Evolutionary conservation across 2,329 filamentous ascomycete genomes (phyloP).

Genomic region (Diaporthe sp.): DNA sequence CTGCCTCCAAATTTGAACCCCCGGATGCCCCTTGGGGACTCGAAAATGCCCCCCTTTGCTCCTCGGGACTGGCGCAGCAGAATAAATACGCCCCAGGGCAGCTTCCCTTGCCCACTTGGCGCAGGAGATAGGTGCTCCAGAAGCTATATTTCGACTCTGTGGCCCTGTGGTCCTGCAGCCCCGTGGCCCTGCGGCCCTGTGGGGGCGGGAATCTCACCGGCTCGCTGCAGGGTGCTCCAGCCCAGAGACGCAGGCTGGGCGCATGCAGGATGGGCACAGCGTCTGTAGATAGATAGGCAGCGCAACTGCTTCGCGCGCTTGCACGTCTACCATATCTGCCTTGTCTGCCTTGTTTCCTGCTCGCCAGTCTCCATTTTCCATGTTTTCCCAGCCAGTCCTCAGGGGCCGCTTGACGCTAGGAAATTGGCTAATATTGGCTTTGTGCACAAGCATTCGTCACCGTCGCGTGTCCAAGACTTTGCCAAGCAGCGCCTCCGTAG

Average conservation of each 20-base stretch:
- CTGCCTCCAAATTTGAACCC: constrained; percentile 25
- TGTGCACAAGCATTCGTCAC: constrained; percentile 31
- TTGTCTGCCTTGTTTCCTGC: not conserved
- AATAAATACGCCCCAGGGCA: not conserved
- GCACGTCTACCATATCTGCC: not conserved
- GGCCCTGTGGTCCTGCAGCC: not conserved
- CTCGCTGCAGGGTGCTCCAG: constrained; percentile 1
- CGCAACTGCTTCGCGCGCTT: not conserved
- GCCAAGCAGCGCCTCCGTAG: constrained; percentile 30
- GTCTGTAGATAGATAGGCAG: not conserved
- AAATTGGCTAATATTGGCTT: constrained; percentile 27
- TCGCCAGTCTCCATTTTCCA: not conserved
- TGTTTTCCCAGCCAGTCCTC: constrained; percentile 20
- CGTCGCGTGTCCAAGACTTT: constrained; percentile 31
- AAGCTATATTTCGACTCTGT: constrained; percentile 27
- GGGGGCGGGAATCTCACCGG: constrained; percentile 16
- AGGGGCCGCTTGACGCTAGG: constrained; percentile 22
- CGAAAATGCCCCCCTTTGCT: not conserved
- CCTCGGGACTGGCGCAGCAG: constrained; percentile 6
- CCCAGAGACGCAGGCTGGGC: not conserved
- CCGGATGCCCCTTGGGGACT: not conserved
- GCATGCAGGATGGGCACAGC: not conserved
- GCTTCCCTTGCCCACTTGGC: not conserved
- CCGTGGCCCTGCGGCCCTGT: constrained; percentile 1
- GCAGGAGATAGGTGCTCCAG: not conserved